A percentile compares a stretch with the other conserved stretches of the same genome.
Evolutionary conservation across 2,329 filamentous ascomycete genomes (phyloP).

Genomic region (Ascochyta koolunga): DNA sequence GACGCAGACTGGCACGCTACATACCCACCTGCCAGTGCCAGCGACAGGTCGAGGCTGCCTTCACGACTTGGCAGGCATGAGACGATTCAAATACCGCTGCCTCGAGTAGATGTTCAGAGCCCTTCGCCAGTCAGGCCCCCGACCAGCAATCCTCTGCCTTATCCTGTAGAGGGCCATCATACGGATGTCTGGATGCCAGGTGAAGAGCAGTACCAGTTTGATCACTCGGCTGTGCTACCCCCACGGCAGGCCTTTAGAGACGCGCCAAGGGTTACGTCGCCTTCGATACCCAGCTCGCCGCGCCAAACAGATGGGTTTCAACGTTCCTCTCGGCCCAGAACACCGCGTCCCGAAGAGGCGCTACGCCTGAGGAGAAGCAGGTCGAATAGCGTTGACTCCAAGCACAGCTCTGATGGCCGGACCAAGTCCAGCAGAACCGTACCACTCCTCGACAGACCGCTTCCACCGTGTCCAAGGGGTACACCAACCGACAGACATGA

Average conservation of each 20-base stretch:
- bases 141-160: conserved; percentile 45
- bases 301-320: conserved; percentile 22
- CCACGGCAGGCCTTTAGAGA: conserved; percentile 33
- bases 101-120: conserved; percentile 43
- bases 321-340: conserved; percentile 18
- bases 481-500: conserved; percentile 66
- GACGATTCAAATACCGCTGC: conserved; percentile 35
- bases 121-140: conserved; percentile 39
- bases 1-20: conserved; percentile 42
- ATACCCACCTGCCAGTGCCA: conserved; percentile 32
- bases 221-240: conserved; percentile 33
- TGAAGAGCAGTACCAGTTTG: conserved; percentile 51
- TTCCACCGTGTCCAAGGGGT: conserved; percentile 70
- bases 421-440: conserved; percentile 20
- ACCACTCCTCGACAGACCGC: conserved; percentile 29
- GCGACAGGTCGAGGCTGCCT: conserved; percentile 33
- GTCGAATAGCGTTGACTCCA: conserved; percentile 37
- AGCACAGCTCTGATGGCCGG: conserved; percentile 31
- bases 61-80: conserved; percentile 39
- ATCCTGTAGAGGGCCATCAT: conserved; percentile 52
- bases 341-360: conserved; percentile 28
- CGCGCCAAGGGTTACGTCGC: conserved; percentile 27
- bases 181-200: conserved; percentile 50
- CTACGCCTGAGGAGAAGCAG: conserved; percentile 27
- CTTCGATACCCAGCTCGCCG: conserved; percentile 29